Evolutionary conservation across 345 rosid genomes (phyloP).

Genomic region (Corchorus capsularis): DNA sequence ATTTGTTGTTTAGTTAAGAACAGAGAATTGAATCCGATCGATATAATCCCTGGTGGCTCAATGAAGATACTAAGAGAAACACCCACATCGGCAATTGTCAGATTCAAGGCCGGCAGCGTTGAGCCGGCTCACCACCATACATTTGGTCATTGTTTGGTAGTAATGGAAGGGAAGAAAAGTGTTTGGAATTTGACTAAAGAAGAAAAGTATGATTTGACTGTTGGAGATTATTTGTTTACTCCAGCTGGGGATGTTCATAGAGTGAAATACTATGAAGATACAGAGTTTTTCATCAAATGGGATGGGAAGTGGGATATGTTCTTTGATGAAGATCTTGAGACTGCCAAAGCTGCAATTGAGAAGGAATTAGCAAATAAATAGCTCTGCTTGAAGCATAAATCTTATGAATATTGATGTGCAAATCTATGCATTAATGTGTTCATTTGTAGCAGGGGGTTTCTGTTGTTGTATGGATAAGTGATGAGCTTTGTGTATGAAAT

Average conservation of each 20-base stretch:
- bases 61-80: conserved; percentile 91
- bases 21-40: conserved; percentile 57
- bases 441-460: neutral
- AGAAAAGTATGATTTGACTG: conserved; percentile 58
- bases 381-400: neutral
- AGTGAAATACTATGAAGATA: conserved; percentile 85
- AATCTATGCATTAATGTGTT: neutral
- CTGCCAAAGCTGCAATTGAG: conserved; percentile 52
- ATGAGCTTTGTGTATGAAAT: too few species aligned
- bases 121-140: conserved; percentile 97
- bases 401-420: neutral
- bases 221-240: conserved; percentile 76
- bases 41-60: conserved; percentile 78
- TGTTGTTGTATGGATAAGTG: neutral
- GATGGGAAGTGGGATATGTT: conserved; percentile 89
- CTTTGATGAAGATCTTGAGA: conserved; percentile 79
- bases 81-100: conserved; percentile 82
- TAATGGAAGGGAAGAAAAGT: conserved; percentile 66
- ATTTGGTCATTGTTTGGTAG: conserved; percentile 84
- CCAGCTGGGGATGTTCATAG: conserved; percentile 85
- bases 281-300: conserved; percentile 92
- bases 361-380: conserved; percentile 22
- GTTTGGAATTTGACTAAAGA: conserved; percentile 86
- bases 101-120: conserved; percentile 75
- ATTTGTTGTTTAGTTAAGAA: conserved; percentile 67